Conservation (phyloP, 257 asterid genomes). For the Jacaranda mimosifolia region DNA sequence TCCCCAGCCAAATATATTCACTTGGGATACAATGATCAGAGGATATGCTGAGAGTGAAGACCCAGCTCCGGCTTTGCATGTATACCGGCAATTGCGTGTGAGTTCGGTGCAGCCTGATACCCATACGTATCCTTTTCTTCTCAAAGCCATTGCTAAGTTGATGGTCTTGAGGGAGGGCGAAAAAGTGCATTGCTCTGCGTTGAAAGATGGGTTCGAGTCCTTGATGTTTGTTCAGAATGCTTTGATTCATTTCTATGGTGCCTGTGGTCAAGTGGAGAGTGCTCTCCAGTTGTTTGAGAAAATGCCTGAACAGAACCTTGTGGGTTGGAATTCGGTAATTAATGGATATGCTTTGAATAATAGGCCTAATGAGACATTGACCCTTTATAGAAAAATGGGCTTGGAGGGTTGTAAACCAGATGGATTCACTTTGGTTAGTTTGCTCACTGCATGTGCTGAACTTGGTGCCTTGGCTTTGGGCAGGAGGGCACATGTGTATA, state of each 20-base stretch:
- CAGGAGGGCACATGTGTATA: constrained; percentile 68
- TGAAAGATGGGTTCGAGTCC: constrained; percentile 75
- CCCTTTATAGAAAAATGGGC: constrained; percentile 58
- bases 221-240: constrained; percentile 83
- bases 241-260: constrained; percentile 75
- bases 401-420: constrained; percentile 66
- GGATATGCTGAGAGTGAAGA: constrained; percentile 85
- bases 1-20: constrained; percentile 66
- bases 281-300: constrained; percentile 67
- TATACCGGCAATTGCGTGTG: constrained; percentile 53
- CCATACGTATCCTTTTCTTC: constrained; percentile 79
- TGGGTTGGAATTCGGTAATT: constrained; percentile 81
- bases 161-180: constrained; percentile 68
- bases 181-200: constrained; percentile 63
- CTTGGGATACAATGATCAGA: constrained; percentile 85
- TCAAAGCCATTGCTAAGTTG: constrained; percentile 74
- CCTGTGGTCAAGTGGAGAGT: constrained; percentile 65
- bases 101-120: constrained; percentile 59
- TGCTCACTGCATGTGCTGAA: constrained; percentile 83
- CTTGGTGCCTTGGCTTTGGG: constrained; percentile 83
- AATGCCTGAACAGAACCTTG: constrained; percentile 69
- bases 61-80: constrained; percentile 66
- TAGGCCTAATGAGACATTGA: constrained; percentile 71
- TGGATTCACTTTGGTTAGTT: constrained; percentile 85
- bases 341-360: constrained; percentile 72